Conservation (phyloP, 2,329 filamentous ascomycete genomes). For the Fusarium anthophilum region DNA sequence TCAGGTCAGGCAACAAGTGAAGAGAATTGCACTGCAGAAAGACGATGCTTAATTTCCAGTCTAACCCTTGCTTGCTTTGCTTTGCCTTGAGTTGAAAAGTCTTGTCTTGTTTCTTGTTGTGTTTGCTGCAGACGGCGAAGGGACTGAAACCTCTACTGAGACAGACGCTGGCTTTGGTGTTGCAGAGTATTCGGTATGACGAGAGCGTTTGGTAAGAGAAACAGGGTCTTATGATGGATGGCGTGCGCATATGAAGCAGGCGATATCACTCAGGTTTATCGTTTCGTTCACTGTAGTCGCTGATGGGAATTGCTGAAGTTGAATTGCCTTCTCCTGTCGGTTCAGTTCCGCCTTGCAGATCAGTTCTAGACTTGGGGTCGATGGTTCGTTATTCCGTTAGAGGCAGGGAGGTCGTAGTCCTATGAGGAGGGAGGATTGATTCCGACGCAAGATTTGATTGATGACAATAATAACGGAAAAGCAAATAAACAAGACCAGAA, state of each 20-base stretch:
- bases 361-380: constrained; percentile 20
- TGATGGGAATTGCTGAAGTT: constrained; percentile 6
- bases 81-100: background rate
- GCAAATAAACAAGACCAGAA: background rate
- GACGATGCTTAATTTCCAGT: constrained; percentile 25
- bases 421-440: constrained; percentile 1
- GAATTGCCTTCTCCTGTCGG: constrained; percentile 15
- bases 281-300: constrained; percentile 20
- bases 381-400: constrained; percentile 20
- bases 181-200: constrained; percentile 12
- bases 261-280: constrained; percentile 16
- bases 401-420: constrained; percentile 8
- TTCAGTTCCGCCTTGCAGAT: constrained; percentile 26
- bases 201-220: background rate
- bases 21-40: constrained; percentile 8
- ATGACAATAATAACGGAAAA: constrained; percentile 12
- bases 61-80: background rate
- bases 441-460: constrained; percentile 16
- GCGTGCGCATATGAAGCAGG: background rate
- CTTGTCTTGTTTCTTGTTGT: constrained; percentile 10
- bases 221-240: constrained; percentile 7
- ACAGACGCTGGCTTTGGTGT: constrained; percentile 7
- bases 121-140: constrained; percentile 29
- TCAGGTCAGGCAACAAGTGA: background rate
- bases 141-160: constrained; percentile 35